Base-by-base conservation (phyloP, 177 flowering plant genomes). In the Vitis hybrid region DNA sequence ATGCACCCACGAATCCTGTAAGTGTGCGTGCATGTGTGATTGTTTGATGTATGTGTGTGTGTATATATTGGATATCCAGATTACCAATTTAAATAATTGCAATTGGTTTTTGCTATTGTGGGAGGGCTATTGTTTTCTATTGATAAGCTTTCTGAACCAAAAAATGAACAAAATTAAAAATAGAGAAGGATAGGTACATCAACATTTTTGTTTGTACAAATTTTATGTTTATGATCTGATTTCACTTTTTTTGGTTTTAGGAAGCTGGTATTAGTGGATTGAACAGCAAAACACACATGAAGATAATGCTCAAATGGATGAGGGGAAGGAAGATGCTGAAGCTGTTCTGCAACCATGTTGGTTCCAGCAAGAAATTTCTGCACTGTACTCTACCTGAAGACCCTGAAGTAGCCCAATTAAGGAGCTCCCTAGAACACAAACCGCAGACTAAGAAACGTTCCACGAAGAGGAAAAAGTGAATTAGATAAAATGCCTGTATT, bases 281-380 rank as follows among this genome's bases (percentile, higher is more conserved):
- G 78, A 82, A 66, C 80, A 89, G 95, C 88, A 90, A 92, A 83
- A 89, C 95, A 26, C 97, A 88, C 75, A 74, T 92, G 92, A 92
- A 90, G 78, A 19, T 90, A 67, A 77, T 92, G 89, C 87, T 92
- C 51, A 89, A 92, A 77, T 92, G 97, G 97, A 92, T 92, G 95
- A 80, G 84, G 67, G 95, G 97, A 54, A 86, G 91, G 81, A 88
- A 82, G 75, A 82, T 92, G 91, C 83, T 92, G 73, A 92, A 85
- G 78, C 83, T 84, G 59, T 70, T 85, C 14, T 88, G 92, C 84
- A 75, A 83, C 62, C 87, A 80, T 4, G 83, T 87, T 58, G 97
- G 97, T 67, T 82, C 90, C 58, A 81, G 39, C 76, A 92, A 90
- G 89, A 89, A 81, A 74, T 90, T 92, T 73, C 67, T 84, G 62